Evolutionary conservation across 1,284 basidiomycete species (phyloP), one percentile per base, ranked within the genome.

Genomic region (Cryptococcus depauperatus): DNA sequence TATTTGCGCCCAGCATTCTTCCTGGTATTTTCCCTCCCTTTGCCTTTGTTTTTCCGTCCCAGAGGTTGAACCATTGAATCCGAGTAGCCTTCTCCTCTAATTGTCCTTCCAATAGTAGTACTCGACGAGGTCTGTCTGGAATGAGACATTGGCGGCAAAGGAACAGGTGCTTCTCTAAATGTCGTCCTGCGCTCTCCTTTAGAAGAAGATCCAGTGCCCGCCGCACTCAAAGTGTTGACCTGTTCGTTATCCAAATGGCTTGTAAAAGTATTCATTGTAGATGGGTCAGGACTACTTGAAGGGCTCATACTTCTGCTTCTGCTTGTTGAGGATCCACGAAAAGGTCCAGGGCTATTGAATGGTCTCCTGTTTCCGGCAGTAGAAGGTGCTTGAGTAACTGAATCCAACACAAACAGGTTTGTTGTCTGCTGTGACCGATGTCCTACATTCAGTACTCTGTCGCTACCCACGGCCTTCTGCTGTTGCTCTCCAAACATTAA

Each of bases 231-330:
- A 3, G 50, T 53, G 3, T 23, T 42, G 16, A 58, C 58, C 13
- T 57, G 28, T 3, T 58, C 58, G 10, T 58, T 60, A 23, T 58
- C 58, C 37, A 60, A 60, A 5, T 53, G 30, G 0, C 58, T 57
- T n/a, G n/a, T n/a, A n/a, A n/a, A n/a, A n/a, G n/a, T n/a, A n/a
- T n/a, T n/a, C 13, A 61, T 55, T 14, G 51, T 59, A 5, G 56
- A 58, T 18, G 60, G 60, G 35, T 57, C 58, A 21, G 58, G 60
- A 16, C 29, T 30, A 16, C 16, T 30, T 11, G 29, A 11, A 11
- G 29, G 29, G 29, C 29, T 30, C 16, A 16, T 30, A 21, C 41
- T 46, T 9, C 57, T 58, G 22, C 51, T 56, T 30, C 48, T 45
- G 29, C 53, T 55, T 22, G 51, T 39, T 14, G 54, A 53, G 11